These are phyloP conservation scores for Rosa hybrid DNA, from an alignment of 331 rosid species.

Conservation along the genomic window DNA sequence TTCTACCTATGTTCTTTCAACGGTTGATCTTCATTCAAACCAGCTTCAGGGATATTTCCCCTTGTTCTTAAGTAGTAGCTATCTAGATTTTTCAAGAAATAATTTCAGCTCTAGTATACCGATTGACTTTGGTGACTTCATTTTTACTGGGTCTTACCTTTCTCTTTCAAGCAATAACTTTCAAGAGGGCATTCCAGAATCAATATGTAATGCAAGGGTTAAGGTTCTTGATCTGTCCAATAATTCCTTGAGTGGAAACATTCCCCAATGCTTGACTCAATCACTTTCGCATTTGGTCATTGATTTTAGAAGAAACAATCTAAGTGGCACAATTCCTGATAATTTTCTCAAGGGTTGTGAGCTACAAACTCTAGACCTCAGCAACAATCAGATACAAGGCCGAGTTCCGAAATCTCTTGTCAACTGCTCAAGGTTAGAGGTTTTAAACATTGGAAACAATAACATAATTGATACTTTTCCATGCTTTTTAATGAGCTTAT, in stretches of 20 bases:
- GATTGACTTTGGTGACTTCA: not conserved
- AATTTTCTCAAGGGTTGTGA: rapidly evolving
- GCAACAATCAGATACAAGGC: not conserved
- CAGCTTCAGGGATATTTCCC: not conserved
- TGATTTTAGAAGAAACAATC: not conserved
- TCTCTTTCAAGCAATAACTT: conserved; percentile 28
- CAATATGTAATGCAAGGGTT: not conserved
- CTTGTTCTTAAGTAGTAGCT: not conserved
- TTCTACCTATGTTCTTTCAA: not conserved
- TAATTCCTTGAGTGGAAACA: not conserved
- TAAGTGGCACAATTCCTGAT: not conserved
- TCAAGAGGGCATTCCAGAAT: not conserved
- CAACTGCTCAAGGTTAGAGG: too few relatives aligned
- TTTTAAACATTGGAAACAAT: too few relatives aligned
- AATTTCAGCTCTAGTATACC: not conserved
- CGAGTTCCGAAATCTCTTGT: not conserved
- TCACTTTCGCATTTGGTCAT: rapidly evolving
- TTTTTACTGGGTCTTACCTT: not conserved
- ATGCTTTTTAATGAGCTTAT: too few relatives aligned
- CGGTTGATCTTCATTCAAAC: not conserved
- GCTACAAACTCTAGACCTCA: not conserved
- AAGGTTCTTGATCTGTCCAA: not conserved
- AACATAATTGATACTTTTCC: too few relatives aligned
- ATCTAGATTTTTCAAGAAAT: not conserved
- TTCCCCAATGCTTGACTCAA: not conserved